Base-by-base conservation (phyloP, 768 basidiomycete species). In the Amanita molliuscula region DNA sequence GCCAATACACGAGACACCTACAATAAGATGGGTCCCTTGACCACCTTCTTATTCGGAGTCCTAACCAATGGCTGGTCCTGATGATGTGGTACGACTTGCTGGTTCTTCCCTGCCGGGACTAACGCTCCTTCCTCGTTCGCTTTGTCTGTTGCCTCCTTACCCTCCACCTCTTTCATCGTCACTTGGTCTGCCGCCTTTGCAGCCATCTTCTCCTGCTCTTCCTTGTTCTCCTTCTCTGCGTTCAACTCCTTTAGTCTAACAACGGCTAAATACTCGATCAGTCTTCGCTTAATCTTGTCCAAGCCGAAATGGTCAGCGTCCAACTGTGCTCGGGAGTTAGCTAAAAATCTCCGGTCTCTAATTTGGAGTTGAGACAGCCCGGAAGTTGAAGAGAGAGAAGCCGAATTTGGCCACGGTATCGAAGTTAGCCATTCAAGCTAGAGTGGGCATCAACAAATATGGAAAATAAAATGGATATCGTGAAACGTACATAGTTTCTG, bases 221-320 rank as follows among this genome's bases (percentile, higher is more conserved):
- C 67, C 47, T 60, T 54, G n/a, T 53, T 55, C 36, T 66, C 66
- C 29, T 63, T 62, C 31, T 67, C 71, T 2, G 68, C 70, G 51
- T 72, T 73, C 50, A 75, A 58, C 56, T 76, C 73, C 58, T 74
- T 72, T 44, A 77, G 66, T 53, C 89, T 70, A 29, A 94, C 83
- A 9, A 96, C 86, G 0, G 90, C 92, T 35, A 97, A 77, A 62
- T 91, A 96, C 59, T 96, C 94, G 41, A 95, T 86, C 2, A 95
- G 65, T 8, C 93, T 75, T 55, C 88, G 83, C 74, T 96, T 97
- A 62, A 97, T 84, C 62, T 88, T 89, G 51, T 93, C 89, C 15
- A 97, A 71, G 1, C 94, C 94, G 57, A 83, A 95, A 63, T 97
- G 93, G 53, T 95, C 93, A 10, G 80, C 74, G 57, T 97, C 92